Percentiles rank a stretch among this genome's conserved stretches.
Evolutionary conservation across 78 protist species (phyloP).

Genomic region (Dictyostelium discoideum): dicty_2.7 NC_007088.5:7819501-7820000

Average conservation of each 20-base stretch:
- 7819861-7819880: background rate
- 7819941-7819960: no score
- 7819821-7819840: background rate
- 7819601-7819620: background rate
- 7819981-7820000: no score
- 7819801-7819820: background rate
- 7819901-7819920: background rate
- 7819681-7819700: background rate
- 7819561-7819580: background rate
- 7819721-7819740: no score
- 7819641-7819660: background rate
- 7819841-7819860: background rate
- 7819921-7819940: background rate
- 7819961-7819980: no score
- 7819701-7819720: no score
- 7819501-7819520: background rate
- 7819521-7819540: no score
- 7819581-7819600: no score
- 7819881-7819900: background rate
- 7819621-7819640: background rate
- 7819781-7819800: background rate
- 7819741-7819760: no score
- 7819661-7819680: background rate
- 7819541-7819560: background rate
- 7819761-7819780: background rate